Percentiles rank a stretch among this genome's conserved stretches.
Evolutionary conservation across 257 asterid species (phyloP).

Genomic region (Solanum arcanum): DNA sequence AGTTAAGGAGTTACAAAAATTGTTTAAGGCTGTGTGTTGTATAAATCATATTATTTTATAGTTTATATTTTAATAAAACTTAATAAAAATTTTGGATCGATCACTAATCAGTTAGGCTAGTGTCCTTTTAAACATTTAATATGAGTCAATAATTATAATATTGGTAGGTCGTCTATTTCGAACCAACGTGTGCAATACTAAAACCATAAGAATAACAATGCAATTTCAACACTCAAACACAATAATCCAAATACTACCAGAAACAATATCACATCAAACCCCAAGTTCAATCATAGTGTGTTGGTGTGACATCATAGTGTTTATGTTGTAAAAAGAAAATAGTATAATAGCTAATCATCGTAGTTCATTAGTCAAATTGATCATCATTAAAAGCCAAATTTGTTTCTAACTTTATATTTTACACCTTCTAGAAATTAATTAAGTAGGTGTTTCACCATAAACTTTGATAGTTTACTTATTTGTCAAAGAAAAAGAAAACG

Average conservation of each 20-base stretch:
- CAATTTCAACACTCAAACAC: neutral
- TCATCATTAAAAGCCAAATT: neutral
- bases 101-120: no score
- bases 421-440: neutral
- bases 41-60: no score
- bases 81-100: no score
- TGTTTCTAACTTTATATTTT: neutral
- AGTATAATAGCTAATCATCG: neutral
- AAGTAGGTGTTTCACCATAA: neutral
- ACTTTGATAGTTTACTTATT: neutral
- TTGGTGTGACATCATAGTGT: neutral
- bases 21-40: no score
- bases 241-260: neutral
- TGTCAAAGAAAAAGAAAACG: neutral
- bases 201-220: neutral
- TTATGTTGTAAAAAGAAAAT: neutral
- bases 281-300: neutral
- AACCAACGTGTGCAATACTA: neutral
- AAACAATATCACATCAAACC: neutral
- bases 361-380: neutral
- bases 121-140: neutral
- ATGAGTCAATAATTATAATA: neutral
- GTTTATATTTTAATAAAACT: no score
- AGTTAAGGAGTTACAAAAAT: no score
- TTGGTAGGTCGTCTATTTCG: neutral